Conservation (phyloP, 768 basidiomycete species). For the Rhodotorula kratochvilovae region DNA sequence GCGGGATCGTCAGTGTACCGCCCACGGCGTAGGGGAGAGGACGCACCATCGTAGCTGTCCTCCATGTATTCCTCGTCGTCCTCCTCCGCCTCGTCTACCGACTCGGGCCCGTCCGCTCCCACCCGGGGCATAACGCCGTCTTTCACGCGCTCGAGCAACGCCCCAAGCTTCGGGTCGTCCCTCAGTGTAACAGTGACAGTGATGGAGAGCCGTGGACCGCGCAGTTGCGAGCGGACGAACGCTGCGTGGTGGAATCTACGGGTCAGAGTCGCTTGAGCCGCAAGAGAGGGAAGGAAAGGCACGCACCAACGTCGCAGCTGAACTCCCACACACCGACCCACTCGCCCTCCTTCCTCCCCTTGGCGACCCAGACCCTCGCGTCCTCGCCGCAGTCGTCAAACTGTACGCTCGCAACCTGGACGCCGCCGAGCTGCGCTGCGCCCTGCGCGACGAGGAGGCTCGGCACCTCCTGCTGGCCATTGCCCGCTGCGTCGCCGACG, state of each 20-base stretch:
- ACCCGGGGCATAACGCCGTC: neutral
- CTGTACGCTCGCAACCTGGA: neutral
- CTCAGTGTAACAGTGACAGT: slow-evolving; percentile 18
- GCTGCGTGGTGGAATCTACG: neutral
- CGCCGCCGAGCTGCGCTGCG: neutral
- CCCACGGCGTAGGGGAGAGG: too few species aligned
- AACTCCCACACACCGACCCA: slow-evolving; percentile 26
- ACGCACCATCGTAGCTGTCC: slow-evolving; percentile 11
- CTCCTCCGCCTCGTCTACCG: neutral
- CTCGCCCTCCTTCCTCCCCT: neutral
- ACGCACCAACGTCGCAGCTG: neutral
- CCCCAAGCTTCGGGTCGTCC: slow-evolving; percentile 18
- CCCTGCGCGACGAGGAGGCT: neutral
- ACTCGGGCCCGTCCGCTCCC: too few species aligned
- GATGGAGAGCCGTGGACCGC: slow-evolving; percentile 14
- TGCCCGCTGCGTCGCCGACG: neutral
- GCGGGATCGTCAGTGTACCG: neutral
- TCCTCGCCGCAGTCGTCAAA: neutral
- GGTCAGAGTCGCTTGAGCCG: neutral
- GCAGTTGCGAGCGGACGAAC: neutral
- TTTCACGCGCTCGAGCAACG: slow-evolving; percentile 7
- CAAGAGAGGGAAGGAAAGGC: neutral
- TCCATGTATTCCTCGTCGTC: slow-evolving; percentile 33
- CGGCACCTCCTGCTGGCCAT: neutral
- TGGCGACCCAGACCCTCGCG: slow-evolving; percentile 12